Conservation (phyloP, 345 rosid genomes). For the Brassica napus region Da-Ae NC_063449.1:46487501-46488000, state of each 20-base stretch:
- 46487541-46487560: not conserved
- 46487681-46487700: not conserved
- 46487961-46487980: constrained; percentile 1
- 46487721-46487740: not conserved
- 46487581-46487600: not conserved
- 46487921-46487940: constrained; percentile 20
- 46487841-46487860: constrained; percentile 23
- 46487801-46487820: constrained; percentile 10
- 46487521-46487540: not conserved
- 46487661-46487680: not conserved
- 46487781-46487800: constrained; percentile 6
- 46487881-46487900: not conserved
- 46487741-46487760: not conserved
- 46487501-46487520: not conserved
- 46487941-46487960: constrained; percentile 24
- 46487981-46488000: not conserved
- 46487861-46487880: constrained; percentile 34
- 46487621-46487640: constrained; percentile 2
- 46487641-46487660: not conserved
- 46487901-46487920: not conserved
- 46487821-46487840: constrained; percentile 25
- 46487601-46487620: not conserved
- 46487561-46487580: not conserved
- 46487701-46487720: not conserved
- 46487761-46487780: not conserved